phyloP scores from a whole-genome alignment of 2,329 filamentous ascomycete species.

The Ophiosphaerella narmari region DNA sequence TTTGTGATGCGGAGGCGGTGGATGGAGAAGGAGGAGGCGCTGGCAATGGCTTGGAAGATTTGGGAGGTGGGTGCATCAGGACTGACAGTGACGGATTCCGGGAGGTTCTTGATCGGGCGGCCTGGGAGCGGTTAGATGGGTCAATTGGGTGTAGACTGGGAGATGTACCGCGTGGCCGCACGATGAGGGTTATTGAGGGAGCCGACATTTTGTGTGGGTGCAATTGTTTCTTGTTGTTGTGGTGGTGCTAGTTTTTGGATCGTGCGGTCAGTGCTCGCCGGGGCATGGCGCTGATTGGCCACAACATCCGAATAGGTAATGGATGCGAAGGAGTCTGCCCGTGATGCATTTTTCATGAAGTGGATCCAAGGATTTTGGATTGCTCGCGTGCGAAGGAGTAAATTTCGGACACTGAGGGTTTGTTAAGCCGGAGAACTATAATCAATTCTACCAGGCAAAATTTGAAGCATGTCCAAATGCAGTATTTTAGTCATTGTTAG shows the following conservation, averaged over 20 bases:
- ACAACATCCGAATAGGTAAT: too few species aligned
- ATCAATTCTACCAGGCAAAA: too few species aligned
- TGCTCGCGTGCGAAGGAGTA: too few species aligned
- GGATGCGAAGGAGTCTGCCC: too few species aligned
- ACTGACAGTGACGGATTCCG: constrained; percentile 59
- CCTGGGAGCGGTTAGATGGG: constrained; percentile 47
- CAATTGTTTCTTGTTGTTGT: constrained; percentile 5
- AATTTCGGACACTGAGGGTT: too few species aligned
- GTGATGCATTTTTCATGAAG: too few species aligned
- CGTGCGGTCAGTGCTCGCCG: constrained; percentile 6
- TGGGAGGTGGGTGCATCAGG: constrained; percentile 58
- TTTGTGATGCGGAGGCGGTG: constrained; percentile 69
- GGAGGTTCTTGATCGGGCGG: constrained; percentile 65
- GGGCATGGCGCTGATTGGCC: constrained; percentile 7
- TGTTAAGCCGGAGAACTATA: too few species aligned
- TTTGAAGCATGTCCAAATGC: too few species aligned
- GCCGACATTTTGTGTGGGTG: constrained; percentile 45
- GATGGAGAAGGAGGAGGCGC: constrained; percentile 58
- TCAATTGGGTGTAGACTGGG: background rate
- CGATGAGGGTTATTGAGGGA: constrained; percentile 48
- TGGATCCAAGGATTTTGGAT: too few species aligned
- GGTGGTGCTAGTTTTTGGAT: background rate
- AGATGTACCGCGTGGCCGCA: constrained; percentile 52
- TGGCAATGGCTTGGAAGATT: constrained; percentile 62
- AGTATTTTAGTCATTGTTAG: too few species aligned